Conservation (phyloP, 176 grass and related monocot genomes). For the Stipa capillata region DNA sequence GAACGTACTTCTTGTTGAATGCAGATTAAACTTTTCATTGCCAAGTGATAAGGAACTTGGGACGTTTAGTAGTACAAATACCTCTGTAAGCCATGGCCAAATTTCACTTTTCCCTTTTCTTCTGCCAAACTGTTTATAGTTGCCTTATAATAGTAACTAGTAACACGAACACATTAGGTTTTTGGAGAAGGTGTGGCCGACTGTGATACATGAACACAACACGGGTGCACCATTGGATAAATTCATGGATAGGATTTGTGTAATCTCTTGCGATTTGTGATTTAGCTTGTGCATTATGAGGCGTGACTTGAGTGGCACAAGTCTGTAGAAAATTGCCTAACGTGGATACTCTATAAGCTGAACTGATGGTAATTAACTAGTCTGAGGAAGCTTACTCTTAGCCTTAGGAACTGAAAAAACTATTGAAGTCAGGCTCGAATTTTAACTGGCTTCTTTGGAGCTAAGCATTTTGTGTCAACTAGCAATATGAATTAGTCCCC, state of each 20-base stretch:
- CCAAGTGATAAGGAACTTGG: background rate
- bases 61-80: background rate
- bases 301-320: background rate
- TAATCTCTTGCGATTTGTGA: background rate
- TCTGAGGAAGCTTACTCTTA: background rate
- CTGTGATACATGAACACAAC: background rate
- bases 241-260: background rate
- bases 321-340: background rate
- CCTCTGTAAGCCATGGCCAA: background rate
- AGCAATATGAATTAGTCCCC: background rate
- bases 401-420: background rate
- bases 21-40: background rate
- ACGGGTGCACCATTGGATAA: background rate
- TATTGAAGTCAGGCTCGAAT: background rate
- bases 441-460: background rate
- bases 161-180: background rate
- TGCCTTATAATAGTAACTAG: background rate
- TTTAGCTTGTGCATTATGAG: background rate
- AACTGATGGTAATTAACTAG: background rate
- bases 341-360: background rate
- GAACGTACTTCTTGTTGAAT: background rate
- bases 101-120: background rate
- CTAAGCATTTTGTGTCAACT: background rate
- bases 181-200: background rate
- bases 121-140: background rate